Conservation (phyloP, 2,329 filamentous ascomycete genomes). For the Alternaria brassicicola region DNA sequence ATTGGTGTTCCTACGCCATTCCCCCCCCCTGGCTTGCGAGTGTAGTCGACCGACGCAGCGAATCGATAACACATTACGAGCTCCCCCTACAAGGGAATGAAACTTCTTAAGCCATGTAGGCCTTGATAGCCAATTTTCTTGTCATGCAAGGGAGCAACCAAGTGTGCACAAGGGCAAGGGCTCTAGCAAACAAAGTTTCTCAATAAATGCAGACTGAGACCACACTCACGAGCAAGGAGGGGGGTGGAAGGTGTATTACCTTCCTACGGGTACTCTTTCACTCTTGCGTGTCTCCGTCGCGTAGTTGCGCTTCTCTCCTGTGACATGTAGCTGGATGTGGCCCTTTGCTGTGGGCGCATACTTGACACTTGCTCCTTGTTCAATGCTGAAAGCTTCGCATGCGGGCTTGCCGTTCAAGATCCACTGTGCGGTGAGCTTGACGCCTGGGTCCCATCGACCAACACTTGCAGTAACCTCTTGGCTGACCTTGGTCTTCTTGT, state of each 20-base stretch:
- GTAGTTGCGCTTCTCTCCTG: slow-evolving; percentile 31
- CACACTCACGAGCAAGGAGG: no score
- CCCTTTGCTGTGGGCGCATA: slow-evolving; percentile 21
- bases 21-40: no score
- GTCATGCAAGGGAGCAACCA: no score
- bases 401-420: slow-evolving; percentile 32
- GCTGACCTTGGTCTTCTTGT: slow-evolving; percentile 7
- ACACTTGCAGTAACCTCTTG: slow-evolving; percentile 23
- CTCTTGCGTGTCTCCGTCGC: slow-evolving; percentile 31
- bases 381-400: slow-evolving; percentile 30
- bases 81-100: no score
- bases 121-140: no score
- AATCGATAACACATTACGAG: no score
- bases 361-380: slow-evolving; percentile 27
- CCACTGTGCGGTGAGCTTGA: slow-evolving; percentile 45
- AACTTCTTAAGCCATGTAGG: no score
- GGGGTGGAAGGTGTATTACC: no score
- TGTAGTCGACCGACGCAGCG: no score
- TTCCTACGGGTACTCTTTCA: slow-evolving; percentile 11
- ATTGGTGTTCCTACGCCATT: background rate
- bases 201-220: no score
- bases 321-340: slow-evolving; percentile 19
- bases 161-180: no score
- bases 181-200: no score
- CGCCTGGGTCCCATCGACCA: slow-evolving; percentile 49